Evolutionary conservation across 2,329 filamentous ascomycete genomes (phyloP).

Genomic region (Cladosporium sp.): DNA sequence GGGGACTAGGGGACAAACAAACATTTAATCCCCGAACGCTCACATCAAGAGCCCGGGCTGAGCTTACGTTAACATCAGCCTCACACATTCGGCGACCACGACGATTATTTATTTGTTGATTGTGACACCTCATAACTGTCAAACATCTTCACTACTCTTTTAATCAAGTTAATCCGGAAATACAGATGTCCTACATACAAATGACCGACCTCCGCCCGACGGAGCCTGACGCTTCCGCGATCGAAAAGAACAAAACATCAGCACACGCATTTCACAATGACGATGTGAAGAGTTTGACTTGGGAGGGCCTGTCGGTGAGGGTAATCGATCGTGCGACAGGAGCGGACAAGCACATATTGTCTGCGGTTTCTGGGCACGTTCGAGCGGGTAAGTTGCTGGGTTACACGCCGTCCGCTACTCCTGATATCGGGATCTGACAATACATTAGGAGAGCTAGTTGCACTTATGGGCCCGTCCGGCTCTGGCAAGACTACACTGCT

Average conservation of each 20-base stretch:
- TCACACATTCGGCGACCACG: background rate
- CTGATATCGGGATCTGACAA: conserved; percentile 51
- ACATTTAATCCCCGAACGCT: background rate
- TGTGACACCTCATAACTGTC: background rate
- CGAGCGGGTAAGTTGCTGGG: conserved; percentile 55
- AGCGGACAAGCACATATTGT: conserved; percentile 59
- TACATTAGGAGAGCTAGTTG: conserved; percentile 56
- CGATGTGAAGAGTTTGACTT: conserved; percentile 61
- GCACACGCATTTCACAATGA: conserved; percentile 52
- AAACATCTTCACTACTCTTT: background rate
- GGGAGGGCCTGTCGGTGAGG: conserved; percentile 64
- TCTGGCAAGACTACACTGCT: conserved; percentile 80
- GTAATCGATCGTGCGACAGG: conserved; percentile 68
- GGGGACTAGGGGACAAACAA: background rate
- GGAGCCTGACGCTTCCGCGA: background rate
- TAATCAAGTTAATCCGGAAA: background rate
- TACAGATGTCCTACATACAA: background rate
- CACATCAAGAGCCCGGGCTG: background rate
- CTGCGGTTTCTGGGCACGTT: conserved; percentile 55
- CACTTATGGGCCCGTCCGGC: conserved; percentile 71
- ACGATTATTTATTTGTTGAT: background rate
- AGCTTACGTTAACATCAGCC: background rate
- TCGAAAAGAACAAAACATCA: background rate
- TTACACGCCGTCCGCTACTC: conserved; percentile 49
- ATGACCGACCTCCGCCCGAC: background rate